phyloP scores from a whole-genome alignment of 2,329 filamentous ascomycete species.

The Ramularia collo-cygni region DNA sequence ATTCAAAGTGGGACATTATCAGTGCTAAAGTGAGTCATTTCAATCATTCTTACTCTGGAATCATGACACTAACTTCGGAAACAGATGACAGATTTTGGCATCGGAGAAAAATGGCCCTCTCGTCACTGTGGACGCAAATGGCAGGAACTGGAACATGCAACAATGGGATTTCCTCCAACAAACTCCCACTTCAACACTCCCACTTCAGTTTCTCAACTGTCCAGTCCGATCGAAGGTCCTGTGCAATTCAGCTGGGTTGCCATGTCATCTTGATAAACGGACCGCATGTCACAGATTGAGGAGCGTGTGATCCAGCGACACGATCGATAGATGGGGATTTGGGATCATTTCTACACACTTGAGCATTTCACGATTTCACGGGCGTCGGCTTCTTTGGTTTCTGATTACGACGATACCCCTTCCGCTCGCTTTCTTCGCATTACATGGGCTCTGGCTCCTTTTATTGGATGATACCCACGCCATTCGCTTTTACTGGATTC shows the following conservation, averaged over 20 bases:
- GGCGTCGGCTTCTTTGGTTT: slow-evolving; percentile 1
- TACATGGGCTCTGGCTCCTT: slow-evolving; percentile 1
- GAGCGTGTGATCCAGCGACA: slow-evolving; percentile 1
- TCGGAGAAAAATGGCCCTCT: slow-evolving; percentile 45
- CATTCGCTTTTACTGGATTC: not conserved
- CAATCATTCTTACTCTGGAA: not conserved
- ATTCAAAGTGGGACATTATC: slow-evolving; percentile 50
- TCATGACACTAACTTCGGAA: not conserved
- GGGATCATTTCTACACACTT: not conserved
- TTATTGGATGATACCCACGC: slow-evolving; percentile 3
- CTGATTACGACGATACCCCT: slow-evolving; percentile 17
- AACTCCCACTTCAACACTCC: slow-evolving; percentile 19
- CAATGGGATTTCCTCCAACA: slow-evolving; percentile 20
- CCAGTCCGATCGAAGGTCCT: slow-evolving; percentile 23
- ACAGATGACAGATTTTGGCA: slow-evolving; percentile 47
- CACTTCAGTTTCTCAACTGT: slow-evolving; percentile 23
- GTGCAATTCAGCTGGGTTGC: slow-evolving; percentile 27
- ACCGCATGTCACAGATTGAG: slow-evolving; percentile 16
- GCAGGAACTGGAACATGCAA: slow-evolving; percentile 35
- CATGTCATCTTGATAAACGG: slow-evolving; percentile 19
- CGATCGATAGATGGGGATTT: slow-evolving; percentile 1
- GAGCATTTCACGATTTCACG: not conserved
- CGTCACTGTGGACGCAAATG: slow-evolving; percentile 46
- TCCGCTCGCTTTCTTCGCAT: slow-evolving; percentile 14
- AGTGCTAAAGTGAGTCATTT: slow-evolving; percentile 39